Evolutionary conservation across 208 protist genomes (phyloP), one percentile per base, ranked within the genome.

Genomic region (Leptomonas pyrrhocoris): DNA sequence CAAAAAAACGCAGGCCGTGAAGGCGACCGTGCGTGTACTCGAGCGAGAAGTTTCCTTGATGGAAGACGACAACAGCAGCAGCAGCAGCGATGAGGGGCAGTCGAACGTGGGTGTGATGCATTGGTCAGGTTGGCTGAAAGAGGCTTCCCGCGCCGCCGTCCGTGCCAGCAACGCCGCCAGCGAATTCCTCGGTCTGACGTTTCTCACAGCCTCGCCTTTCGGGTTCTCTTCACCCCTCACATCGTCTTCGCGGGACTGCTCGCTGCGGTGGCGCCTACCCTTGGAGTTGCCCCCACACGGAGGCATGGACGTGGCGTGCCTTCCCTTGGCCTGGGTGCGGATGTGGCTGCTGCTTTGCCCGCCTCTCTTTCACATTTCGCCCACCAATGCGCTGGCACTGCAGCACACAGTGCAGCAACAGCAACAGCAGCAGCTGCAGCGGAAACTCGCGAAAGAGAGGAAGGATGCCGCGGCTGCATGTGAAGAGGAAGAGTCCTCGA

Each of bases 301-400:
- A 13, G 19, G 38, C 4, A 45, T 25, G 16, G 19, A 28, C 0
- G 50, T 88, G 7, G 67, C 81, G 13, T 53, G 85, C 18, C 60
- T 92, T 23, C 81, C 83, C 13, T 46, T 80, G 48, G 42, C 77
- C 21, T 79, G 67, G 60, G 76, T 92, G 62, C 70, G 83, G 0
- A 49, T 92, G 69, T 92, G 87, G 87, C 54, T 82, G 49, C 51
- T 83, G 13, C 62, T 92, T 25, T 83, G 81, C 25, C 79, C 60
- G 2, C 61, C 77, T 19, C 43, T 92, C 23, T 92, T 92, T 53
- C 81, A 78, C 38, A 73, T 58, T 30, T 74, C 70, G 34, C 72
- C 83, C 7, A 75, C 77, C 16, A 80, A 85, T 70, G 31, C 61
- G 18, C 27, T 77, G 18, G 34, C 49, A n/a, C 68, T 62, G 51